Evolutionary conservation across 176 grass and related monocot species (phyloP).

Genomic region (Alopecurus myosuroides): DNA sequence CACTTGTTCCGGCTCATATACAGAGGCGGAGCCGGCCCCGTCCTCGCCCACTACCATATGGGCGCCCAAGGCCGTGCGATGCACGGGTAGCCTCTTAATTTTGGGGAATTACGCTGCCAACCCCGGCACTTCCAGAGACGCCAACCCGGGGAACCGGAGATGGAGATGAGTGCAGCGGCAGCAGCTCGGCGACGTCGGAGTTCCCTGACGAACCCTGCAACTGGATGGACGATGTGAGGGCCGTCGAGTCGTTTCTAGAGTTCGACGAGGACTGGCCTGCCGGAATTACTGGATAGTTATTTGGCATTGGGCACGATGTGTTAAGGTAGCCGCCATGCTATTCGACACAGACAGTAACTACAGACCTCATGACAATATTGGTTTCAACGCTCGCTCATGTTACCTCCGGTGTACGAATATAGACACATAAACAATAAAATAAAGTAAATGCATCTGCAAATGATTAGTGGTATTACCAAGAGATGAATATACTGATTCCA

Average conservation of each 20-base stretch:
- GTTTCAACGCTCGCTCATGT: no score
- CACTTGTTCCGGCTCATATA: background rate
- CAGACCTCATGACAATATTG: no score
- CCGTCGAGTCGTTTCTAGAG: conserved; percentile 56
- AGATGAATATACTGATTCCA: no score
- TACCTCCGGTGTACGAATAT: no score
- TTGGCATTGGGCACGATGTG: no score
- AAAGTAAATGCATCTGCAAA: no score
- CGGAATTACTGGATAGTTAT: no score
- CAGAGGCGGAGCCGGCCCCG: background rate
- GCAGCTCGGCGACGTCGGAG: conserved; percentile 7
- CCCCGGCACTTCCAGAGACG: background rate
- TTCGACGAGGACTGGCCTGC: conserved; percentile 58
- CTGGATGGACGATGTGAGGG: conserved; percentile 65
- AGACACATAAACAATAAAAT: no score
- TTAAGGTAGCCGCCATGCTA: no score
- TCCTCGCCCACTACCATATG: conserved; percentile 9
- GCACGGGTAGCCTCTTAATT: conserved; percentile 31
- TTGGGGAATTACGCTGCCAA: background rate
- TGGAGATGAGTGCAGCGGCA: conserved; percentile 12
- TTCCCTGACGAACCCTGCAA: conserved; percentile 26
- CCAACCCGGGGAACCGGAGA: background rate
- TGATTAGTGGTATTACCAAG: no score
- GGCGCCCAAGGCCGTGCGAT: conserved; percentile 45
- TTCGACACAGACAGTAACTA: no score